Base-by-base conservation (phyloP, 2,329 filamentous ascomycete species). In the Ophiostoma triangulosporum region DNA sequence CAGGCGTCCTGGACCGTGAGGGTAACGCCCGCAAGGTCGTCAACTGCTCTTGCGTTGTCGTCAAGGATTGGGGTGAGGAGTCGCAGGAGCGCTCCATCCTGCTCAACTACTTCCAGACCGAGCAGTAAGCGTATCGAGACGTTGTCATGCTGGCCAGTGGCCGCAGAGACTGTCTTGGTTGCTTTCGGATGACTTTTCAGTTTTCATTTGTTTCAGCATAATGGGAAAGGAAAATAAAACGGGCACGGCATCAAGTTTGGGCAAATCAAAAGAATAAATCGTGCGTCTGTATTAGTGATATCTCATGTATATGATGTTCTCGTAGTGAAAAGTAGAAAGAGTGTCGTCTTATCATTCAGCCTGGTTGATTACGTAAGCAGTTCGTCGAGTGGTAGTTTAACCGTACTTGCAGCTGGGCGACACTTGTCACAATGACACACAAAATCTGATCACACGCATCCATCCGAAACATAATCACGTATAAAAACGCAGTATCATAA, bases 11-110 rank as follows among this genome's bases (percentile, higher is more conserved):
- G 68, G 93, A 98, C 80, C 91, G 93, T 70, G 93, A 98, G 78
- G 93, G 93, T 67, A 98, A 98, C 76, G 89, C 93, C 68, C 88
- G 93, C 76, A 98, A 98, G 86, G 91, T 98, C 65, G 93, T 98
- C 79, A 98, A 98, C 87, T 98, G 93, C 89, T 97, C 91, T 70
- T 97, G 93, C 81, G 93, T 98, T 68, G 93, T 98, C 60, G 93
- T 98, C 69, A 91, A 93, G 80, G 90, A 98, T 76, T 98, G 93
- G 93, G 93, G 93, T 82, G 93, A 97, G 83, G 93, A 98, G 81
- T 94, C 87, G 64, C 90, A 95, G 79, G 93, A 98, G 84, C 90
- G 93, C 71, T 88, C 84, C 69, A 89, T 97, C 75, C 87, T 98
- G 72, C 88, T 98, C 74, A 95, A 98, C 86, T 98, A 98, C 87